Conservation (phyloP, 2,329 filamentous ascomycete species). For the Xylaria sp. region DNA sequence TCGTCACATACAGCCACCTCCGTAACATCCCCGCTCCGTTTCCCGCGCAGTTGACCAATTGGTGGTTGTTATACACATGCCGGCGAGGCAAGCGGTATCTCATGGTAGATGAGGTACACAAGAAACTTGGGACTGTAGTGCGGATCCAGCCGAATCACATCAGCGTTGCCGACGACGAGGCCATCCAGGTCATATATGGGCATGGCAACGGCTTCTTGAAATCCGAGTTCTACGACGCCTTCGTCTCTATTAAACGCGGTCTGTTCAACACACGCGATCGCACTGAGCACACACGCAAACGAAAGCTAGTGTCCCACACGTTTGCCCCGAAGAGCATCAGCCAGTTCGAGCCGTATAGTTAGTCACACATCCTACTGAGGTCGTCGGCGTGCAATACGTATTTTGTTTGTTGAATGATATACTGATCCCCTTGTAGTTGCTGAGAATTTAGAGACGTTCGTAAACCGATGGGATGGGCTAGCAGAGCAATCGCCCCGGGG, state of each 20-base stretch:
- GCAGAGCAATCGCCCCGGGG: conserved; percentile 56
- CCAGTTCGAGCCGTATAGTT: conserved; percentile 86
- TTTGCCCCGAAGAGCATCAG: conserved; percentile 83
- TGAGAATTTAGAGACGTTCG: conserved; percentile 78
- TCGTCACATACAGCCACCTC: conserved; percentile 63
- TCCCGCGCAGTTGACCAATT: conserved; percentile 73
- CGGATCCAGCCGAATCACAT: conserved; percentile 87
- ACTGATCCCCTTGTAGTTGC: conserved; percentile 58
- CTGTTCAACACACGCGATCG: conserved; percentile 91
- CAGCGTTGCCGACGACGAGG: conserved; percentile 81
- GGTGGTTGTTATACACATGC: conserved; percentile 78
- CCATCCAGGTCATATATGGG: conserved; percentile 81
- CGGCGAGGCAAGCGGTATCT: conserved; percentile 73
- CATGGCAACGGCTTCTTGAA: conserved; percentile 82
- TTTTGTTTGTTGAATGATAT: not conserved
- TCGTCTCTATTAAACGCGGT: conserved; percentile 85
- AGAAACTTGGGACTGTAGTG: conserved; percentile 80
- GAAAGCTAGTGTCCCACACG: conserved; percentile 87
- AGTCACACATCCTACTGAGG: conserved; percentile 10
- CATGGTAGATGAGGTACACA: conserved; percentile 76
- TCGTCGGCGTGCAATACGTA: not conserved
- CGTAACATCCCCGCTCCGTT: conserved; percentile 70
- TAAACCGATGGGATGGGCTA: conserved; percentile 76
- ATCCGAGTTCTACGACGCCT: conserved; percentile 88
- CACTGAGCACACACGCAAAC: conserved; percentile 84